phyloP scores from a whole-genome alignment of 352 stramenopile species.

The Plasmopara halstedii region DNA sequence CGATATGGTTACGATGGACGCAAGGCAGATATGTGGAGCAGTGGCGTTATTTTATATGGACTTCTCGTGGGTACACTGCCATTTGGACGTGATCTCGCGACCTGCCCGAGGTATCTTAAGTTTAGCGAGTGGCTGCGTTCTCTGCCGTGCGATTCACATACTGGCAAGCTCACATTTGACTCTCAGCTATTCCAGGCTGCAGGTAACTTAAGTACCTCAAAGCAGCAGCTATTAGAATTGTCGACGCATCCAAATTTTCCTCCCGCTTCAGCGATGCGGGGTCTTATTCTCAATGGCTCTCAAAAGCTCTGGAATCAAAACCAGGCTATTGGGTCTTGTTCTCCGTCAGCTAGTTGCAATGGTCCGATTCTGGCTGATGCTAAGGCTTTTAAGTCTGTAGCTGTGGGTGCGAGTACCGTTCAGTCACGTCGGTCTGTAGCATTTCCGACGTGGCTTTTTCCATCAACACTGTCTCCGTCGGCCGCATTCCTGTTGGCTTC shows the following conservation, averaged over 20 bases:
- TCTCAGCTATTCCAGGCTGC: constrained; percentile 34
- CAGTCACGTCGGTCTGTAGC: constrained; percentile 34
- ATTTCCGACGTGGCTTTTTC: constrained; percentile 84
- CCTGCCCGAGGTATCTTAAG: constrained; percentile 92
- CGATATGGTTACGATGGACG: constrained; percentile 86
- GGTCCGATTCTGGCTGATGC: constrained; percentile 17
- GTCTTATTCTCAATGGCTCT: constrained; percentile 28
- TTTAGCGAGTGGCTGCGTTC: constrained; percentile 90
- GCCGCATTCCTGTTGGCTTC: constrained; percentile 64
- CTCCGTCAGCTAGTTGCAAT: constrained; percentile 15
- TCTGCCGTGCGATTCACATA: constrained; percentile 50
- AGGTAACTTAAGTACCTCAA: constrained; percentile 1
- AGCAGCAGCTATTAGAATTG: constrained; percentile 18
- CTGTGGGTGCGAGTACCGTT: constrained; percentile 10
- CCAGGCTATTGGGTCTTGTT: constrained; percentile 13
- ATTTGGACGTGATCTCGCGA: constrained; percentile 92
- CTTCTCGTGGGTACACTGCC: constrained; percentile 90
- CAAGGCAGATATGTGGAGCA: constrained; percentile 92
- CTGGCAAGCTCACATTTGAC: constrained; percentile 59
- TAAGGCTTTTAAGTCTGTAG: constrained; percentile 16
- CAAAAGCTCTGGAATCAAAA: constrained; percentile 32
- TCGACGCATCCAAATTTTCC: constrained; percentile 22
- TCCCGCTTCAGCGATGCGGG: constrained; percentile 25
- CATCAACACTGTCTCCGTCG: constrained; percentile 50
- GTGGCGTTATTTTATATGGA: constrained; percentile 90